Evolutionary conservation across 768 basidiomycete genomes (phyloP).

Genomic region (Sarcomyxa edulis): DNA sequence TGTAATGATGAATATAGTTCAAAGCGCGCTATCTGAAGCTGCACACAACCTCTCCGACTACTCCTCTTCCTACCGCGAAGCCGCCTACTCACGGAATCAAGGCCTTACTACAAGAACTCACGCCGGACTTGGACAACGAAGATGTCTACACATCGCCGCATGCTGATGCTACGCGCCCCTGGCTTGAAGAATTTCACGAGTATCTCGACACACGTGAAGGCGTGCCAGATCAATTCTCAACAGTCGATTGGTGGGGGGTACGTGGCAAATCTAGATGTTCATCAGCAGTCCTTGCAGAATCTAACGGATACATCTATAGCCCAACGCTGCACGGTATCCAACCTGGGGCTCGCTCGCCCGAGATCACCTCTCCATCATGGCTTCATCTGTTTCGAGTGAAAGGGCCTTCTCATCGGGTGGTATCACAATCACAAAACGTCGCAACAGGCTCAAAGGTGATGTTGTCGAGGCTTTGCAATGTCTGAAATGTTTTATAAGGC

Average conservation of each 20-base stretch:
- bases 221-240: slow-evolving; percentile 12
- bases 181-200: slow-evolving; percentile 15
- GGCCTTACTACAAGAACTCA: too few species aligned
- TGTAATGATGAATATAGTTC: slow-evolving; percentile 9
- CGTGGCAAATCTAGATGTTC: slow-evolving; percentile 7
- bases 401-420: slow-evolving; percentile 33
- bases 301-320: slow-evolving; percentile 8
- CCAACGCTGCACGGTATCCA: slow-evolving; percentile 20
- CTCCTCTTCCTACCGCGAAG: too few species aligned
- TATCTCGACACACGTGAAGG: slow-evolving; percentile 13
- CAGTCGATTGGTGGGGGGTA: slow-evolving; percentile 31
- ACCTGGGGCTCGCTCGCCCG: slow-evolving; percentile 29
- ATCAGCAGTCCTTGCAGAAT: not conserved
- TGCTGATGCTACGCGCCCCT: slow-evolving; percentile 9
- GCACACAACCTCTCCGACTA: too few species aligned
- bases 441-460: slow-evolving; percentile 27
- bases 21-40: slow-evolving; percentile 7
- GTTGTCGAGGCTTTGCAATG: slow-evolving; percentile 28
- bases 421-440: slow-evolving; percentile 29
- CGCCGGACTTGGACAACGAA: too few species aligned
- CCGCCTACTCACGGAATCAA: too few species aligned
- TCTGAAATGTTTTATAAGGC: slow-evolving; percentile 18
- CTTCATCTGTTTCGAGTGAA: slow-evolving; percentile 33
- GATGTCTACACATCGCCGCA: too few species aligned
- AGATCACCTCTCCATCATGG: slow-evolving; percentile 33